Evolutionary conservation across 2,329 filamentous ascomycete species (phyloP), one percentile per base, ranked within the genome.

Genomic region (Orbilia javanica): DNA sequence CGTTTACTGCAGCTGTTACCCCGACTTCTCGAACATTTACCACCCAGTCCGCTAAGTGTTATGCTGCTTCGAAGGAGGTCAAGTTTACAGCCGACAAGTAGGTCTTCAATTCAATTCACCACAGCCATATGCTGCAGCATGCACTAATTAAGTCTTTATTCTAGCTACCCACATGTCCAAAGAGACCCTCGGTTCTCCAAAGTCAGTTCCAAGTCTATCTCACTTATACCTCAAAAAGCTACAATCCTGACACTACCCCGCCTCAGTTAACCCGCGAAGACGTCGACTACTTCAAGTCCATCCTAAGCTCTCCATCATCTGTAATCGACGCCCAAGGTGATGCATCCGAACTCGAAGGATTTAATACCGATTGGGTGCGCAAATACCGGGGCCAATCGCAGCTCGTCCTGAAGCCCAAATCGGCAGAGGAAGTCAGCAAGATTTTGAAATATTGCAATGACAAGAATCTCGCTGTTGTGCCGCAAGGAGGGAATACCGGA

Each of bases 351-450:
- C 83, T 88, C 98, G 80, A 93, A 96, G 83, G 89, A 6, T 99
- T 94, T 88, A 99, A 99, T 85, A 90, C 91, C 83, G 96, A 99
- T 86, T 99, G 96, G 96, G 97, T 99, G 94, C 91, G 93, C 85
- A 99, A 99, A 86, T 99, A 97, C 86, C 91, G 93, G 79, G 96
- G 96, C 31, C 94, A 97, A 85, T 90, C 93, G 79, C 90, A 91
- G 82, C 86, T 99, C 27, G 94, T 98, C 3, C 86, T 99, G 79
- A 96, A 94, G 85, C 96, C 96, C 10, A 89, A 88, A 64, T 92
- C 89, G 15, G 95, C 93, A 0, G 90, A 95, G 82, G 91, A 99
- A 85, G 93, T 98, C 82, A 97, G 93, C 88, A 89, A 92, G 85
- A 91, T 98, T 76, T 85, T 99, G 81, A 91, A 92, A 84, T 97